Conservation (phyloP, 2,329 filamentous ascomycete species). For the Spiromastix sp. region DNA sequence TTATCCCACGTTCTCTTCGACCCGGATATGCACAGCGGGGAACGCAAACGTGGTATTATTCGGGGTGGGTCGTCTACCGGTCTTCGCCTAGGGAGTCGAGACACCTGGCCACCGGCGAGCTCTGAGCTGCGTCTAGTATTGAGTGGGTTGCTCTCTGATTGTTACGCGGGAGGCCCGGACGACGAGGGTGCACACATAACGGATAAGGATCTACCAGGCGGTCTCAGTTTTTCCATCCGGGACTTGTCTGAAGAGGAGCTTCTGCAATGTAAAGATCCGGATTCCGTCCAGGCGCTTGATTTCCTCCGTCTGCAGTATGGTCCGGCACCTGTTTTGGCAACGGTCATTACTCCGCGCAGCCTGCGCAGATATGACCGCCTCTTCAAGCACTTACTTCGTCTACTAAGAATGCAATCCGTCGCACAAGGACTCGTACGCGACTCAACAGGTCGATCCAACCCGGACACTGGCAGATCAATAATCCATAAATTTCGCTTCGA, state of each 20-base stretch:
- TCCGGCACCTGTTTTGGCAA: conserved; percentile 57
- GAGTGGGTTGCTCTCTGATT: conserved; percentile 74
- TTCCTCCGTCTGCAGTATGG: conserved; percentile 83
- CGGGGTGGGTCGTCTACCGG: conserved; percentile 66
- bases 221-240: conserved; percentile 73
- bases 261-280: conserved; percentile 69
- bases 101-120: conserved; percentile 86
- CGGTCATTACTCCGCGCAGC: conserved; percentile 60
- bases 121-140: conserved; percentile 84
- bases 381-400: conserved; percentile 67
- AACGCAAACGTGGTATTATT: conserved; percentile 59
- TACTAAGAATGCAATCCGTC: conserved; percentile 70
- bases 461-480: conserved; percentile 17
- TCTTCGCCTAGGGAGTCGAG: conserved; percentile 66
- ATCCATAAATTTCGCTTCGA: conserved; percentile 59
- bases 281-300: conserved; percentile 80
- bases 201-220: conserved; percentile 48
- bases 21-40: conserved; percentile 67
- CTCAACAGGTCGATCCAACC: conserved; percentile 29
- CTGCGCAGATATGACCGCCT: conserved; percentile 75
- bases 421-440: conserved; percentile 55
- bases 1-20: conserved; percentile 79
- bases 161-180: conserved; percentile 39
- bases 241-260: conserved; percentile 71
- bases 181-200: conserved; percentile 12